Evolutionary conservation across 352 stramenopile genomes (phyloP), one percentile per base, ranked within the genome.

Genomic region (Phytophthora cactorum): DNA sequence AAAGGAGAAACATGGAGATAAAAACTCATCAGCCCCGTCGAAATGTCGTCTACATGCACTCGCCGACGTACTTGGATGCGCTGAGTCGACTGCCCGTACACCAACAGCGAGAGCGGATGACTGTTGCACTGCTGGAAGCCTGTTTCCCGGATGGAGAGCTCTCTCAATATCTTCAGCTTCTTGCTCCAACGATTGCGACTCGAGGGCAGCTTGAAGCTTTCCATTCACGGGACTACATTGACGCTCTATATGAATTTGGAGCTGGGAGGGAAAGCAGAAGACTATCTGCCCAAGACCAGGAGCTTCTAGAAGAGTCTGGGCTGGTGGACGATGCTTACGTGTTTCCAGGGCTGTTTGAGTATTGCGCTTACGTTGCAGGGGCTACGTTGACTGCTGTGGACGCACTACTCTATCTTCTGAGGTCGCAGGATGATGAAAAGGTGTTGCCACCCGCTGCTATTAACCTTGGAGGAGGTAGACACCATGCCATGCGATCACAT

Each of bases 381-480:
- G 84, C 79, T 8, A 88, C 77, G 1, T 52, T 92, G 50, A 88
- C 86, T 22, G 84, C 85, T 14, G 82, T 75, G 6, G 77, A 88
- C 27, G 67, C 82, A 22, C 66, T 95, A 22, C 44, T 63, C 4
- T 65, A 78, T 68, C 59, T 84, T 10, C 67, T 80, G 15, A 12
- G 38, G 2, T 50, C 61, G n/a, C 66, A 50, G 53, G 36, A 28
- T 4, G 8, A 51, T 15, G 15, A 28, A 11, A 1, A 27, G 12
- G 14, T 14, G 22, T 22, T 22, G 43, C 43, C 38, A 28, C 45
- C 41, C 72, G 97, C 99, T 66, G 90, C 81, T 52, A 97, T 99
- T 53, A 99, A 99, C 79, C 99, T 96, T 96, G 90, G 87, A 9
- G 97, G 97, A n/a, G 97, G 97, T 15, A 74, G 99, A 32, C 97